phyloP scores from a whole-genome alignment of 176 grass and related monocot species.

The Pharus latifolius region DNA sequence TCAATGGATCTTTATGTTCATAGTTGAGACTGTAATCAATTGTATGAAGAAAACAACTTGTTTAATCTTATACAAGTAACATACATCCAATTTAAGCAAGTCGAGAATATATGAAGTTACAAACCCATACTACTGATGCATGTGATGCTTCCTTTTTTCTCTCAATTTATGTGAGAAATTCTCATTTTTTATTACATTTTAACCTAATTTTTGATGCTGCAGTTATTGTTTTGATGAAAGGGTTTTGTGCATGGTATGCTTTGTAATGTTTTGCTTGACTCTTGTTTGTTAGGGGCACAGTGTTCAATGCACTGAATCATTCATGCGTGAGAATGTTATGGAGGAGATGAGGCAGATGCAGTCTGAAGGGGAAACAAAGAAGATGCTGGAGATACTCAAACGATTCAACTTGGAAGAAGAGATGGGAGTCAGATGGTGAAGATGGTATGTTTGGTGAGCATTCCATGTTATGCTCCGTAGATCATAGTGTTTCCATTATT shows the following conservation, averaged over 20 bases:
- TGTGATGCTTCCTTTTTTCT: neutral
- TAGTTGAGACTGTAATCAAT: neutral
- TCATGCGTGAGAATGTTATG: constrained; percentile 86
- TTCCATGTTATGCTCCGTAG: neutral
- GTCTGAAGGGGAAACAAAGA: constrained; percentile 73
- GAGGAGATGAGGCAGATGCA: constrained; percentile 88
- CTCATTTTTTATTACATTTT: neutral
- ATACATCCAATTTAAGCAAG: neutral
- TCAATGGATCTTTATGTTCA: neutral
- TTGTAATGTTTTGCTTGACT: neutral
- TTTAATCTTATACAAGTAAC: neutral
- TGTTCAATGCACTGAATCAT: constrained; percentile 69
- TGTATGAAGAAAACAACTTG: neutral
- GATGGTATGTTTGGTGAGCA: constrained; percentile 27
- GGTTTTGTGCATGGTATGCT: neutral
- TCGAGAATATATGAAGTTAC: no score
- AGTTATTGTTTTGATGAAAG: neutral
- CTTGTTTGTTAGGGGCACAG: constrained; percentile 47
- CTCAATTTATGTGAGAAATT: neutral
- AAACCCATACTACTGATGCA: neutral
- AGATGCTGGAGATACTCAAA: constrained; percentile 79
- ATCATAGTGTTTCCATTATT: neutral
- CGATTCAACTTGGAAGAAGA: constrained; percentile 77
- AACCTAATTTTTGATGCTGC: neutral
- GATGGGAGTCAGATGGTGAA: constrained; percentile 43